Evolutionary conservation across 2,329 filamentous ascomycete species (phyloP), one percentile per base, ranked within the genome.

Genomic region (Pseudogymnoascus sp.): DNA sequence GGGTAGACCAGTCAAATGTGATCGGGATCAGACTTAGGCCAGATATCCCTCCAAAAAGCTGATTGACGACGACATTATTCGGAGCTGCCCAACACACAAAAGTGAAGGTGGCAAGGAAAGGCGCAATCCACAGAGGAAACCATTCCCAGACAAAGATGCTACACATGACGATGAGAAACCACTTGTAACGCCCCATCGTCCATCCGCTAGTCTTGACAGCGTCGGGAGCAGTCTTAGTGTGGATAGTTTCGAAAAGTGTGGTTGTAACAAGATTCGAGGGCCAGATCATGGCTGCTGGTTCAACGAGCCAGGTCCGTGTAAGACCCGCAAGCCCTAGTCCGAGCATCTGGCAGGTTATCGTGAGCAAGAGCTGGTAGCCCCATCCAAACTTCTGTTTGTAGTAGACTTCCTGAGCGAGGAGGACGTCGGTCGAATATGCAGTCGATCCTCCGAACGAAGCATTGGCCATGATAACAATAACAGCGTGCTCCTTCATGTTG

Each of bases 1-100:
- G 81, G 69, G 89, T 86, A 4, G 86, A 86, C 87, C 87, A 90
- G 76, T 90, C 87, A 70, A 90, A 89, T 0, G 87, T 90, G 38
- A 90, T 82, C 1, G 87, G 87, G 3, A 90, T 73, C 33, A 90
- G 70, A 0, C 85, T 88, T 6, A 90, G 66, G 0, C 88, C 88
- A 0, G 84, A 87, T 59, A 79, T 80, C 1, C 86, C 86, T 2
- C 88, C 88, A 68, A 90, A 91, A 1, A 91, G 72, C 72, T 91
- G 87, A 67, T 90, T 91, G 47, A 91, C 74, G 5, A 89, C 75
- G 0, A 83, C 77, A 64, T 82, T 89, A 62, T 89, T 78, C 0
- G 88, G 87, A 1, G 82, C 83, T 63, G 90, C 81, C 86, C 87
- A 91, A 0, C 88, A 90, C 10, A 83, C 79, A 70, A 89, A 88